phyloP scores from a whole-genome alignment of 164 flowering plant species.

The Dillenia turbinata region DNA sequence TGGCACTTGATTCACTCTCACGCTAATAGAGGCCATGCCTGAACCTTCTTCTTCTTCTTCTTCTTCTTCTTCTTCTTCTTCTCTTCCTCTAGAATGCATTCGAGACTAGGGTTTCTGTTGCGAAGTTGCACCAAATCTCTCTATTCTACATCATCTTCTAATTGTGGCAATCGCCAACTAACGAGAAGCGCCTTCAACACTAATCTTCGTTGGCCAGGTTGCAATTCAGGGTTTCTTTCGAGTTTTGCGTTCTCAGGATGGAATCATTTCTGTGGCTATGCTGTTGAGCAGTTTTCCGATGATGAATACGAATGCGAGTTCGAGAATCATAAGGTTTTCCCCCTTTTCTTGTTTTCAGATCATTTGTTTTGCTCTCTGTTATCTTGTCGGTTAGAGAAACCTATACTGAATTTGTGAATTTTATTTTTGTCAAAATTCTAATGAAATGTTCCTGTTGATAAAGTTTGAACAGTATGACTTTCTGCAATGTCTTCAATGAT shows the following conservation, averaged over 20 bases:
- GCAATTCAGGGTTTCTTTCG: conserved; percentile 8
- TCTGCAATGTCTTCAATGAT: no score
- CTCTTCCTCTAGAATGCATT: conserved; percentile 24
- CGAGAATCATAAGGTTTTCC: conserved; percentile 50
- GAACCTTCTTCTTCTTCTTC: neutral
- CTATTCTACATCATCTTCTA: neutral
- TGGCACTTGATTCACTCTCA: no score
- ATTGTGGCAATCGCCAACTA: neutral
- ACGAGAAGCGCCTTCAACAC: neutral
- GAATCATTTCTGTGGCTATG: conserved; percentile 37
- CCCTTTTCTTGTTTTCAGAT: neutral
- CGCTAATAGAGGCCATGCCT: conserved; percentile 18
- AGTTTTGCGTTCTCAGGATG: conserved; percentile 9
- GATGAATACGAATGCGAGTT: conserved; percentile 91
- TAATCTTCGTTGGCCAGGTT: conserved; percentile 2
- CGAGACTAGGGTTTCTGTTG: conserved; percentile 29
- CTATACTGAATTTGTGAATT: no score
- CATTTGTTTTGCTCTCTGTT: no score
- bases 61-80: no score
- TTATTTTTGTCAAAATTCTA: no score
- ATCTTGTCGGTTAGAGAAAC: no score
- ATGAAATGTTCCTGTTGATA: no score
- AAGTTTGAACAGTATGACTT: no score
- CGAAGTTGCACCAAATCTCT: conserved; percentile 13
- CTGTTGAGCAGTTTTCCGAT: conserved; percentile 90